phyloP scores from a whole-genome alignment of 169 alveolate genomes.

The Plasmodium gallinaceum region DNA sequence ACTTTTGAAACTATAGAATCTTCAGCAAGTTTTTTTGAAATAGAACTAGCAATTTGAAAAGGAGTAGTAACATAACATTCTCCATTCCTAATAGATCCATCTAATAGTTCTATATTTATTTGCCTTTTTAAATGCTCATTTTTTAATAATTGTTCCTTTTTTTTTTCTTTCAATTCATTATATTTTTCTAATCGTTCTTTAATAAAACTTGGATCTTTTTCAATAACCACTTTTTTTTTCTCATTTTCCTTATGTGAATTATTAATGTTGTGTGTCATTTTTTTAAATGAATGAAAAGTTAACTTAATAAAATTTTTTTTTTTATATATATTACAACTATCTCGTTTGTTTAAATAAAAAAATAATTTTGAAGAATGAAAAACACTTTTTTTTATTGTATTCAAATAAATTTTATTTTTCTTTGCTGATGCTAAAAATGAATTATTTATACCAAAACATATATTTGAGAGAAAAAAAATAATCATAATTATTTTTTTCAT shows the following conservation, averaged over 20 bases:
- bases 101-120: conserved; percentile 92
- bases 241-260: background rate
- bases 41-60: conserved; percentile 90
- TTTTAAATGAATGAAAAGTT: background rate
- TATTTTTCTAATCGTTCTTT: conserved; percentile 40
- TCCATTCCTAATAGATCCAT: conserved; percentile 92
- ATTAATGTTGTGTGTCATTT: background rate
- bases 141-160: conserved; percentile 64
- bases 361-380: background rate
- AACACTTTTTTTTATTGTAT: conserved; percentile 5
- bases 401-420: conserved; percentile 2
- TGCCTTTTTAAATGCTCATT: conserved; percentile 82
- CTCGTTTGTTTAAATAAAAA: background rate
- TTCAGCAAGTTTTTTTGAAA: conserved; percentile 92
- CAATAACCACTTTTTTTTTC: conserved; percentile 10
- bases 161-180: conserved; percentile 55
- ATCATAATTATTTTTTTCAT: conserved; percentile 12
- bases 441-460: background rate
- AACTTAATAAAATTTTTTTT: background rate
- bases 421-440: background rate
- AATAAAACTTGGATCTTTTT: conserved; percentile 41
- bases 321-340: background rate
- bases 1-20: conserved; percentile 93
- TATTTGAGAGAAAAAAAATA: background rate
- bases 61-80: conserved; percentile 94